Base-by-base conservation (phyloP, 2,329 filamentous ascomycete genomes). In the Grosmannia penicillata region DNA sequence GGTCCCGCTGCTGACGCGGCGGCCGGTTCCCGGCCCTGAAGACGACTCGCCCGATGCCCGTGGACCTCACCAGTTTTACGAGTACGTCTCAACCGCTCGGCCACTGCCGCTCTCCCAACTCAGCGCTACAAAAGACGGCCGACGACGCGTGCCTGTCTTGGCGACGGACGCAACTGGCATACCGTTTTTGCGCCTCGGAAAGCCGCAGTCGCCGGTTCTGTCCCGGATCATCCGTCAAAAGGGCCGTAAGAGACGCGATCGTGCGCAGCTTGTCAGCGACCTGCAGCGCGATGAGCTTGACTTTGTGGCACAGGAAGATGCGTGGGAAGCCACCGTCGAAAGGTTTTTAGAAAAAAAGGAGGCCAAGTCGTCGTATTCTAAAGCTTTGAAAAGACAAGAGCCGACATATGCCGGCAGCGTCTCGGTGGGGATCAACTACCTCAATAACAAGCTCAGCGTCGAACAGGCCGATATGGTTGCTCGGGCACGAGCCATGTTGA, bases 131-230 rank as follows among this genome's bases (percentile, higher is more conserved):
- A 68, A 68, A 9, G 57, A 56, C 8, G 55, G 53, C 1, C 49
- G 49, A 13, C 68, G 78, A 18, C 63, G 68, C 33, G 62, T 83
- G 3, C 82, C 82, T 1, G 58, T 59, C 1, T 51, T 84, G 1
- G 53, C 51, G 27, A 59, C 68, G 24, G 65, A 69, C 4, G 64
- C 75, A 3, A 61, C 65, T 29, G 65, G 64, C 21, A 56, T 76
- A 19, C 72, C 79, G 1, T 79, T 86, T 49, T 54, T 89, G 22
- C 72, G 82, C 26, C 56, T 78, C 32, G 66, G 61, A 44, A 82
- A 80, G 53, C 75, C 76, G 5, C 78, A 86, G 53, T 68, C 77
- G 3, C 51, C 53, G 1, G 56, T 57, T n/a, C 55, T 87, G 17
- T 69, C 65, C n/a, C 58, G 68, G 8, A 63, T 78, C 14, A 49